phyloP scores from a whole-genome alignment of 108 stramenopile genomes.

The Parmales sp. region DNA sequence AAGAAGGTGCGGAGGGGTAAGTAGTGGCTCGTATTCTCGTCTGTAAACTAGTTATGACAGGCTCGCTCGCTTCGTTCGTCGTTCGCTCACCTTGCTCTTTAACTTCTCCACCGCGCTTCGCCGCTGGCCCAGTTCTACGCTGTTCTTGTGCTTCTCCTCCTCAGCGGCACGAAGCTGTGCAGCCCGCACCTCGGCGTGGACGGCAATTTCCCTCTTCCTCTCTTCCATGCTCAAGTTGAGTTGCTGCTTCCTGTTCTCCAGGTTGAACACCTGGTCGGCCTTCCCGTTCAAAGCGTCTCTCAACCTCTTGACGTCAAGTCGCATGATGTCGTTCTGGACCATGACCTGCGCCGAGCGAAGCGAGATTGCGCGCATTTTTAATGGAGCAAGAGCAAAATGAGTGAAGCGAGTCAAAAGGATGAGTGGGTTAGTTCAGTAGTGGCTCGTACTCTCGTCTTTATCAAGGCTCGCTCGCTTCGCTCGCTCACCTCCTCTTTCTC shows the following conservation, averaged over 20 bases:
- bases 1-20: too few relatives aligned
- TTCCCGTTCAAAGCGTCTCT: constrained; percentile 43
- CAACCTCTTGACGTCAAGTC: constrained; percentile 57
- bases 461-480: too few relatives aligned
- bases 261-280: constrained; percentile 50
- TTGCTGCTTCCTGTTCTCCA: constrained; percentile 58
- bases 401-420: too few relatives aligned
- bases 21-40: too few relatives aligned
- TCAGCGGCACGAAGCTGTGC: constrained; percentile 45
- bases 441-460: too few relatives aligned
- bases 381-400: too few relatives aligned
- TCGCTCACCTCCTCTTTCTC: constrained; percentile 49
- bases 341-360: too few relatives aligned
- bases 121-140: constrained; percentile 52
- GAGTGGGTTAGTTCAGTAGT: too few relatives aligned
- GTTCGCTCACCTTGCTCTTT: too few relatives aligned
- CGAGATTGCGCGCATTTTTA: too few relatives aligned
- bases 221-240: constrained; percentile 50
- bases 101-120: constrained; percentile 44
- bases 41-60: too few relatives aligned
- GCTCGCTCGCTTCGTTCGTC: too few relatives aligned
- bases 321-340: constrained; percentile 61
- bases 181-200: constrained; percentile 49
- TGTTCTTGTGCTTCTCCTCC: constrained; percentile 63
- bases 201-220: constrained; percentile 40